phyloP scores from a whole-genome alignment of 306 rosid species.

The Adenanthera pavonina region DNA sequence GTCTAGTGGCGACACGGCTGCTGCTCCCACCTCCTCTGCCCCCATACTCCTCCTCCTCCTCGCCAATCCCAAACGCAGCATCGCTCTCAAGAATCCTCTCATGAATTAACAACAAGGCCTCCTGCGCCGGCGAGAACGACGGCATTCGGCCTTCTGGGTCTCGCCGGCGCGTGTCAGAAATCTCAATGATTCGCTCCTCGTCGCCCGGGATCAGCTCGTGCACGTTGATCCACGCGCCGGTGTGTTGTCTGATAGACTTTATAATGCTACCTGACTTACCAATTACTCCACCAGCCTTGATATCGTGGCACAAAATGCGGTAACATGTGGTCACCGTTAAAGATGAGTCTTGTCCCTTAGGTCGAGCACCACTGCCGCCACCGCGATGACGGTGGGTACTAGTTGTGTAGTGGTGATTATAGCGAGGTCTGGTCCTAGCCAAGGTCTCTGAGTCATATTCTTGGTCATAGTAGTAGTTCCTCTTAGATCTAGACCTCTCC shows the following conservation, averaged over 20 bases:
- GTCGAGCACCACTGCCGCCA: slow-evolving; percentile 50
- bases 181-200: slow-evolving; percentile 94
- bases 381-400: slow-evolving; percentile 64
- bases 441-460: slow-evolving; percentile 87
- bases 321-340: slow-evolving; percentile 72
- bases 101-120: slow-evolving; percentile 84
- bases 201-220: slow-evolving; percentile 88
- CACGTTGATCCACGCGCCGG: slow-evolving; percentile 99
- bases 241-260: slow-evolving; percentile 93
- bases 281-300: slow-evolving; percentile 93
- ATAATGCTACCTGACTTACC: slow-evolving; percentile 97
- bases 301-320: slow-evolving; percentile 87
- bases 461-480: slow-evolving; percentile 91
- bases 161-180: slow-evolving; percentile 92
- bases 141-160: slow-evolving; percentile 97
- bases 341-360: slow-evolving; percentile 64
- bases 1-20: slow-evolving; percentile 74
- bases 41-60: slow-evolving; percentile 73
- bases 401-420: slow-evolving; percentile 71
- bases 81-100: slow-evolving; percentile 91
- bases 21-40: slow-evolving; percentile 54
- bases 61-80: slow-evolving; percentile 58
- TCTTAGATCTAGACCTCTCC: slow-evolving; percentile 99
- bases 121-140: slow-evolving; percentile 95
- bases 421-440: slow-evolving; percentile 80